Evolutionary conservation across 768 basidiomycete species (phyloP).

Genomic region (Cytidiella melzeri): DNA sequence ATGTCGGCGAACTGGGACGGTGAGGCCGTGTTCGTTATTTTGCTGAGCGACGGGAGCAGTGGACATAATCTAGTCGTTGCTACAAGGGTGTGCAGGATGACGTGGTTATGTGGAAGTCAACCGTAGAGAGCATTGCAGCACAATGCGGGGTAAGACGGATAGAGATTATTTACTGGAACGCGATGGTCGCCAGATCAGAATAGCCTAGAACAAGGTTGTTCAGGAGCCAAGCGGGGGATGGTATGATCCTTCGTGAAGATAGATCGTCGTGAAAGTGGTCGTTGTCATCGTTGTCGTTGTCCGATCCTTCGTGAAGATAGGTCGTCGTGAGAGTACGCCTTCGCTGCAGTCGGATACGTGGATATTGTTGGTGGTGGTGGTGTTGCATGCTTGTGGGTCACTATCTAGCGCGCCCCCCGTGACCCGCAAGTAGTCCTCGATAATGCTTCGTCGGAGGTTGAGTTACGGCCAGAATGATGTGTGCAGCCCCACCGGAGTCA

Average conservation of each 20-base stretch:
- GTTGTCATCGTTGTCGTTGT: background rate
- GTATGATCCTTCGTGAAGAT: background rate
- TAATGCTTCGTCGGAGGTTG: no score
- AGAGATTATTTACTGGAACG: no score
- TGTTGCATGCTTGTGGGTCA: no score
- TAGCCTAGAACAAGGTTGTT: background rate
- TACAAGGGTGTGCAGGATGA: background rate
- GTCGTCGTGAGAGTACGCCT: background rate
- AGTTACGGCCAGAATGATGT: no score
- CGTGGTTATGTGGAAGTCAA: background rate
- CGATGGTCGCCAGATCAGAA: no score
- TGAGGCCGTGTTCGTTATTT: constrained; percentile 38
- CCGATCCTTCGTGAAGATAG: background rate
- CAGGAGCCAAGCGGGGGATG: background rate
- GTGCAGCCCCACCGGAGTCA: no score
- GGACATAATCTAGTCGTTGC: background rate
- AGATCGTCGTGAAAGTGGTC: background rate
- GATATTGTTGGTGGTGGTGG: no score
- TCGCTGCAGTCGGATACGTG: no score
- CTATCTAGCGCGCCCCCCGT: no score
- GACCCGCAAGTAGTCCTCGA: no score
- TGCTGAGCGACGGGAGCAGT: background rate
- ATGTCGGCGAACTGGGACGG: constrained; percentile 52
- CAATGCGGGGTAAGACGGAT: no score
- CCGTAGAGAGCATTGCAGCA: background rate